Evolutionary conservation across 2,329 filamentous ascomycete species (phyloP).

Genomic region (Xylaria sp.): DNA sequence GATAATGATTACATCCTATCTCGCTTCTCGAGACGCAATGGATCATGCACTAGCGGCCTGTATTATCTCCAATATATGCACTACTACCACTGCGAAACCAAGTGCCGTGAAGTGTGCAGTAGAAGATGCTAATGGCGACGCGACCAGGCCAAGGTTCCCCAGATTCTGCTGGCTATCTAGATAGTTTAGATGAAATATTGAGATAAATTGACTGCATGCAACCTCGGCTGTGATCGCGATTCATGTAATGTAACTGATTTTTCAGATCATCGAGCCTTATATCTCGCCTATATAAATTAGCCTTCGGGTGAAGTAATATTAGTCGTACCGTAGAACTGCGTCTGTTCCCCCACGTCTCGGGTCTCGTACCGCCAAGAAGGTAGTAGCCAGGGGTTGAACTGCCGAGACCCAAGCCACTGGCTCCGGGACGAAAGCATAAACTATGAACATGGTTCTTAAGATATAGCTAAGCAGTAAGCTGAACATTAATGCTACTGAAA

Average conservation of each 20-base stretch:
- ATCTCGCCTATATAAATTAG: slow-evolving; percentile 13
- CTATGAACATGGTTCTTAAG: slow-evolving; percentile 3
- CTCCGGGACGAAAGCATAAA: slow-evolving; percentile 1
- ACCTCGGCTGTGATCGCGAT: slow-evolving; percentile 5
- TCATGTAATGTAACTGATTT: not conserved
- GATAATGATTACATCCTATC: not conserved
- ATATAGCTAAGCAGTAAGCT: not conserved
- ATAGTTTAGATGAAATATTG: not conserved
- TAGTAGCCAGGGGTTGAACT: slow-evolving; percentile 23
- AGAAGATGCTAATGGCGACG: not conserved
- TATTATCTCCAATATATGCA: too few species aligned
- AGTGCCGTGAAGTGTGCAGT: not conserved
- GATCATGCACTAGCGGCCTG: too few species aligned
- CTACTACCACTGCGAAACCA: too few species aligned
- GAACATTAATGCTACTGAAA: not conserved
- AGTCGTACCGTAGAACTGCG: not conserved
- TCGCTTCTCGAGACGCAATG: too few species aligned
- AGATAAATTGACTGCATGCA: slow-evolving; percentile 19
- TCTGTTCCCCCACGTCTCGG: not conserved
- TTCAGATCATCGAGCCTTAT: not conserved
- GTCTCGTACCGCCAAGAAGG: slow-evolving; percentile 1
- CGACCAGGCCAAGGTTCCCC: slow-evolving; percentile 17
- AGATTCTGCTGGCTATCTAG: slow-evolving; percentile 14
- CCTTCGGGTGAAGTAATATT: slow-evolving; percentile 21
- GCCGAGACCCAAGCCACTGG: slow-evolving; percentile 29